phyloP scores from a whole-genome alignment of 2,329 filamentous ascomycete genomes.

The Fusarium torulosum region DNA sequence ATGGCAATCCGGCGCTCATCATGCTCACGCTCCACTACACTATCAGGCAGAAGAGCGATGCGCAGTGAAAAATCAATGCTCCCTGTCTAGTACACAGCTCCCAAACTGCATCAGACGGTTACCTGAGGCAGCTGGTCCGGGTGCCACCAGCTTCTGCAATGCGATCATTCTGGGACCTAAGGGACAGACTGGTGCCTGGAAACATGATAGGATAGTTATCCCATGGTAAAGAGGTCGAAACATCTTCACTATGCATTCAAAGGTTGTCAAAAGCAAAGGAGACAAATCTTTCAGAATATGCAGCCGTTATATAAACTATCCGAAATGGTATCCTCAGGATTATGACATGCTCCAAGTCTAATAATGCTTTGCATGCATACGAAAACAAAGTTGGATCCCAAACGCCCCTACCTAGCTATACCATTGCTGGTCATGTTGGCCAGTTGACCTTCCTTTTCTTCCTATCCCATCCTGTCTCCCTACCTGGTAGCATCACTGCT shows the following conservation, averaged over 20 bases:
- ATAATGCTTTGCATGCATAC: constrained; percentile 29
- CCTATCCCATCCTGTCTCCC: constrained; percentile 1
- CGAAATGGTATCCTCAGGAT: constrained; percentile 41
- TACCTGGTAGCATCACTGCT: background rate
- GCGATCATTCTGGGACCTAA: no score
- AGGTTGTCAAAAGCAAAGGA: background rate
- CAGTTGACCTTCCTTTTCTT: constrained; percentile 21
- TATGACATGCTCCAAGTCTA: constrained; percentile 34
- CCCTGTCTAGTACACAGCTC: no score
- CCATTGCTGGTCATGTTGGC: constrained; percentile 18
- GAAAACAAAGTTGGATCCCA: constrained; percentile 25
- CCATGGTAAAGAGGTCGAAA: constrained; percentile 19
- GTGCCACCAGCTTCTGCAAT: no score
- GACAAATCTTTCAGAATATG: constrained; percentile 11
- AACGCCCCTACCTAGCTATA: constrained; percentile 38
- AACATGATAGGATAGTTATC: constrained; percentile 13
- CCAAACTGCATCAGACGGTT: no score
- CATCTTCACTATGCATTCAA: background rate
- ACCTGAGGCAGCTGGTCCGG: no score
- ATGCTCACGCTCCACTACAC: no score
- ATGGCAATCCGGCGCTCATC: no score
- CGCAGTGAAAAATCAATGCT: no score
- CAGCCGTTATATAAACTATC: constrained; percentile 38
- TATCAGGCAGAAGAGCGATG: no score
- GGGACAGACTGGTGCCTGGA: constrained; percentile 16